These are phyloP conservation scores for Tuber microsphaerosporum DNA, from an alignment of 495 filamentous ascomycete species.

Conservation along the genomic window DNA sequence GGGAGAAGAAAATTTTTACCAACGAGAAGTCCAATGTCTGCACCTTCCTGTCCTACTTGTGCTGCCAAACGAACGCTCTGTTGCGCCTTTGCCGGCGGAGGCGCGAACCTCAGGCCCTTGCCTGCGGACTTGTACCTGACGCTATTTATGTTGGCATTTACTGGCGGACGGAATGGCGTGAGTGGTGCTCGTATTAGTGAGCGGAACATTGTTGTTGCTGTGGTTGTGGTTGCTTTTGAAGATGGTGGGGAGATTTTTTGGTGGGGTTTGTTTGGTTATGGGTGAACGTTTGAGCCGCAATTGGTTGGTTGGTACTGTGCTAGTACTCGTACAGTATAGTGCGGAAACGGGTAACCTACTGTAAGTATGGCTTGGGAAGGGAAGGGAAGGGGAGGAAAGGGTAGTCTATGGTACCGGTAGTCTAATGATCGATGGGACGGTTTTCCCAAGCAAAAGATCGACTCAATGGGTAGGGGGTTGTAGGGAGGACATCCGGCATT, in stretches of 20 bases:
- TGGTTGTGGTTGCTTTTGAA: background rate
- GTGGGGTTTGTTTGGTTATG: background rate
- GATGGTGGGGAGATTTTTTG: background rate
- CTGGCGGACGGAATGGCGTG: background rate
- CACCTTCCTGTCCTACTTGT: conserved; percentile 42
- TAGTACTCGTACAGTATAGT: too few species aligned
- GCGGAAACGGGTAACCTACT: too few species aligned
- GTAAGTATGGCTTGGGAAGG: background rate
- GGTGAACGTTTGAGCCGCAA: background rate
- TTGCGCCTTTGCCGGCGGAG: conserved; percentile 37
- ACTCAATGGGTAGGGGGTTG: background rate
- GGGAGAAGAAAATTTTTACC: conserved; percentile 36
- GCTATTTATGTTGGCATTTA: background rate
- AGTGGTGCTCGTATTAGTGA: background rate
- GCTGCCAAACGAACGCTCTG: conserved; percentile 45
- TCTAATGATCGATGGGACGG: background rate
- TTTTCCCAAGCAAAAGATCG: background rate
- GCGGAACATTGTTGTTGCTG: background rate
- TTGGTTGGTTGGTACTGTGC: background rate
- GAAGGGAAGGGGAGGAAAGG: too few species aligned
- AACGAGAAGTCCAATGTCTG: conserved; percentile 52
- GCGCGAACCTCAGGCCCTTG: background rate
- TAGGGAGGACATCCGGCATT: too few species aligned
- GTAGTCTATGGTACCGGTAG: background rate
- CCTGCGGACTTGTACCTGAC: background rate